Percentiles rank a stretch among this genome's conserved stretches.
Conservation (phyloP, 2,329 filamentous ascomycete species). For the Diplodia intermedia region DNA sequence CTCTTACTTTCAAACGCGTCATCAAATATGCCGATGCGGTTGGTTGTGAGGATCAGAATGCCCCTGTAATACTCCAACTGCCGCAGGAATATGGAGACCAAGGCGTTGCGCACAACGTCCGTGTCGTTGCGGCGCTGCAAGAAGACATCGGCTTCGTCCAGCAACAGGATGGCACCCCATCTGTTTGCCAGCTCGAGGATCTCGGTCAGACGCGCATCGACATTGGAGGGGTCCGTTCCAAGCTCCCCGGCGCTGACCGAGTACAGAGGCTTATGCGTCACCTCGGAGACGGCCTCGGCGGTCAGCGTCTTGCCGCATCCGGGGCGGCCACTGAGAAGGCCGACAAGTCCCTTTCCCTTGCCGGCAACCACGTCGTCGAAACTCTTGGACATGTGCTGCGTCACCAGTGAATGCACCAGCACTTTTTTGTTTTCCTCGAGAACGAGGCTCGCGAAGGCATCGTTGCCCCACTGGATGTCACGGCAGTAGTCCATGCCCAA, state of each 20-base stretch:
- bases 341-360: slow-evolving; percentile 59
- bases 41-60: slow-evolving; percentile 33
- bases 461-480: slow-evolving; percentile 53
- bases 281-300: slow-evolving; percentile 49
- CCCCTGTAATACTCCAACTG: slow-evolving; percentile 50
- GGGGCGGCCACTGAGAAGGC: slow-evolving; percentile 57
- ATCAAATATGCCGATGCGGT: slow-evolving; percentile 33
- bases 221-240: neutral
- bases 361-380: slow-evolving; percentile 58
- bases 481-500: slow-evolving; percentile 20
- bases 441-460: slow-evolving; percentile 57
- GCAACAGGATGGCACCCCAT: slow-evolving; percentile 11
- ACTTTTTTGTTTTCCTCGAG: slow-evolving; percentile 56
- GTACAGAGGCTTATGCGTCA: slow-evolving; percentile 33
- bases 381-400: slow-evolving; percentile 48
- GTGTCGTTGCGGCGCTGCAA: slow-evolving; percentile 58
- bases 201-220: slow-evolving; percentile 1
- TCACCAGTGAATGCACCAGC: slow-evolving; percentile 56
- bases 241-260: slow-evolving; percentile 42
- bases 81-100: slow-evolving; percentile 46
- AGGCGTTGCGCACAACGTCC: slow-evolving; percentile 46
- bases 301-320: slow-evolving; percentile 59
- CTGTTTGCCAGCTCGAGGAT: neutral
- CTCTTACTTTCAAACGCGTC: slow-evolving; percentile 29
- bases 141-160: slow-evolving; percentile 61